These are phyloP conservation scores for Cyclocybe aegerita DNA, from an alignment of 768 basidiomycete species.

Conservation along the genomic window DNA sequence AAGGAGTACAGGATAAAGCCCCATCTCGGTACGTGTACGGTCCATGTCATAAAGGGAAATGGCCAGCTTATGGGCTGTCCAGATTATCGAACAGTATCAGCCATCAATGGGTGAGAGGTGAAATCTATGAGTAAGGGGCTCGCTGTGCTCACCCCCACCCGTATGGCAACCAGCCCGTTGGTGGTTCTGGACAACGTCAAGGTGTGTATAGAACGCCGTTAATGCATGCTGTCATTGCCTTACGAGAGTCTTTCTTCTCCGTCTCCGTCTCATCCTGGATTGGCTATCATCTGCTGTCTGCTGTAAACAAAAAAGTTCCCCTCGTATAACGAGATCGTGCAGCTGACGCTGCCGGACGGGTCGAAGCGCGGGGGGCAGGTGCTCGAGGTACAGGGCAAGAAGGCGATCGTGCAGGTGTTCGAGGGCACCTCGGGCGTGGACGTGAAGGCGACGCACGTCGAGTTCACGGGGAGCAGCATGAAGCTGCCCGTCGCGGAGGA, in stretches of 20 bases:
- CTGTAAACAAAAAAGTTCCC: constrained; percentile 63
- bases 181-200: constrained; percentile 99
- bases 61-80: background rate
- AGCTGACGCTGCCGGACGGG: constrained; percentile 93
- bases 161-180: constrained; percentile 61
- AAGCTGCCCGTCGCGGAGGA: constrained; percentile 98
- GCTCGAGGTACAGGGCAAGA: constrained; percentile 96
- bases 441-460: constrained; percentile 95
- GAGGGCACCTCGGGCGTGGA: constrained; percentile 98
- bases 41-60: too few species aligned
- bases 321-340: constrained; percentile 98
- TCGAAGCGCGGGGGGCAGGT: constrained; percentile 95
- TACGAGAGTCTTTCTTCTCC: background rate
- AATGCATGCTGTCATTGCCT: background rate
- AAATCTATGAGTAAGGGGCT: background rate
- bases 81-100: constrained; percentile 99
- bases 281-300: background rate
- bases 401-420: constrained; percentile 98
- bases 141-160: constrained; percentile 11
- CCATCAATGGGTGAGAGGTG: constrained; percentile 87
- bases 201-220: constrained; percentile 39
- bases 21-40: constrained; percentile 66
- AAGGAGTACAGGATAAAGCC: constrained; percentile 87
- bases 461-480: constrained; percentile 98
- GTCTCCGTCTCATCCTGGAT: constrained; percentile 17